Conservation (phyloP, 1,284 basidiomycete species). For the Ceratobasidium sp. region DNA sequence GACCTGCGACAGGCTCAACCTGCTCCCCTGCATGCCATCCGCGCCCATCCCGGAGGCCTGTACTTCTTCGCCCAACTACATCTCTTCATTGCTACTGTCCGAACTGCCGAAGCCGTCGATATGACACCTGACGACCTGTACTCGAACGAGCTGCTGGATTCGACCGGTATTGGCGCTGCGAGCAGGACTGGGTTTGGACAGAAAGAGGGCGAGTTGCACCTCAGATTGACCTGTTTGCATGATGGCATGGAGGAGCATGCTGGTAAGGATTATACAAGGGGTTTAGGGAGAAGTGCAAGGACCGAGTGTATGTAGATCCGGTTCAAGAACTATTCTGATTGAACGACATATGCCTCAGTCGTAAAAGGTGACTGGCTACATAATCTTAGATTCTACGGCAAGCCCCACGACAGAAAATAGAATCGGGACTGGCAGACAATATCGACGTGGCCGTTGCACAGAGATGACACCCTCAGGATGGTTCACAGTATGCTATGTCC, state of each 20-base stretch:
- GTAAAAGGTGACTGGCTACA: too few species aligned
- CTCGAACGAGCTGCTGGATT: slow-evolving; percentile 83
- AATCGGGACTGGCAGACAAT: too few species aligned
- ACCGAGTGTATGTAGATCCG: background rate
- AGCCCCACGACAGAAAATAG: too few species aligned
- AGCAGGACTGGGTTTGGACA: slow-evolving; percentile 95
- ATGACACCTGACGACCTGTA: slow-evolving; percentile 92
- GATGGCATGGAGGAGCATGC: slow-evolving; percentile 93
- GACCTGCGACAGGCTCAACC: slow-evolving; percentile 84
- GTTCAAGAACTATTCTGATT: background rate
- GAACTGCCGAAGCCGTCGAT: slow-evolving; percentile 77
- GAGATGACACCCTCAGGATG: too few species aligned
- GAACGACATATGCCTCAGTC: too few species aligned
- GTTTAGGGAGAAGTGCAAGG: slow-evolving; percentile 78
- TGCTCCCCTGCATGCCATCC: slow-evolving; percentile 85
- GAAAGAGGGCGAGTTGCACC: slow-evolving; percentile 87
- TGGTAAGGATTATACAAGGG: slow-evolving; percentile 82
- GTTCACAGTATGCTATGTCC: too few species aligned
- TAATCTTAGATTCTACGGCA: too few species aligned
- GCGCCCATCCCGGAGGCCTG: slow-evolving; percentile 91
- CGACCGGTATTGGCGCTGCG: slow-evolving; percentile 93
- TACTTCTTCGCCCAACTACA: slow-evolving; percentile 87
- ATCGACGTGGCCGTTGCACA: too few species aligned
- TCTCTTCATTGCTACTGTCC: slow-evolving; percentile 77
- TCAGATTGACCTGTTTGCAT: slow-evolving; percentile 89